phyloP scores from a whole-genome alignment of 768 basidiomycete genomes.

The Termitomyces sp. region DNA sequence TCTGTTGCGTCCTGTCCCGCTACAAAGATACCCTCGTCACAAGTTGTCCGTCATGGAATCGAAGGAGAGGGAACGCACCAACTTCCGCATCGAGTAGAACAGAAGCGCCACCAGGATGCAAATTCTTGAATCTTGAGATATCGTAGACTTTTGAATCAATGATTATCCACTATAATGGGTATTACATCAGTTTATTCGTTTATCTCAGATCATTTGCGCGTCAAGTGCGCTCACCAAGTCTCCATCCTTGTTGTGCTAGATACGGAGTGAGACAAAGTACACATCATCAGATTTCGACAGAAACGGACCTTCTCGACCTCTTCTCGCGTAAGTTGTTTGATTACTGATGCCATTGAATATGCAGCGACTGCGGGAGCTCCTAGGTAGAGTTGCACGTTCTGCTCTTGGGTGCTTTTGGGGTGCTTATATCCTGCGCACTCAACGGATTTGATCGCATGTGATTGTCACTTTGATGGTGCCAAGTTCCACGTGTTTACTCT shows the following conservation, averaged over 20 bases:
- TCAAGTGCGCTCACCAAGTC: constrained; percentile 48
- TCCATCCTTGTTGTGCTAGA: constrained; percentile 70
- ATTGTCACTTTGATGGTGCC: not conserved
- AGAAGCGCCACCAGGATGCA: constrained; percentile 49
- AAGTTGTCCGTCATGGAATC: not conserved
- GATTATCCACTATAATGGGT: constrained; percentile 59
- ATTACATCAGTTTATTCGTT: not conserved
- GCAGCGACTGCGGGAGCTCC: not conserved
- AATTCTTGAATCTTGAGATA: constrained; percentile 67
- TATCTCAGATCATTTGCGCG: not conserved
- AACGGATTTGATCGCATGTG: constrained; percentile 2
- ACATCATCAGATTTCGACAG: not conserved
- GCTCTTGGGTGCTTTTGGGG: not conserved
- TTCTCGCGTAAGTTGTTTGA: constrained; percentile 46
- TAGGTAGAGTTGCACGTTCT: not conserved
- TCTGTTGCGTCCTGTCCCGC: constrained; percentile 79
- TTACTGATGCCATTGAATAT: constrained; percentile 21
- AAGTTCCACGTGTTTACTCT: constrained; percentile 2
- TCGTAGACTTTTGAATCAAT: constrained; percentile 84
- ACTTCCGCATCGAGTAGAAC: constrained; percentile 74
- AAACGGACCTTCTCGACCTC: constrained; percentile 64
- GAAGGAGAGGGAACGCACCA: constrained; percentile 32
- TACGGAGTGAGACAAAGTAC: not conserved
- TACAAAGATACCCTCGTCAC: constrained; percentile 15
- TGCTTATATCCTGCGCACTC: not conserved